Base-by-base conservation (phyloP, 352 stramenopile genomes). In the Elongisporangium anandrum region DNA sequence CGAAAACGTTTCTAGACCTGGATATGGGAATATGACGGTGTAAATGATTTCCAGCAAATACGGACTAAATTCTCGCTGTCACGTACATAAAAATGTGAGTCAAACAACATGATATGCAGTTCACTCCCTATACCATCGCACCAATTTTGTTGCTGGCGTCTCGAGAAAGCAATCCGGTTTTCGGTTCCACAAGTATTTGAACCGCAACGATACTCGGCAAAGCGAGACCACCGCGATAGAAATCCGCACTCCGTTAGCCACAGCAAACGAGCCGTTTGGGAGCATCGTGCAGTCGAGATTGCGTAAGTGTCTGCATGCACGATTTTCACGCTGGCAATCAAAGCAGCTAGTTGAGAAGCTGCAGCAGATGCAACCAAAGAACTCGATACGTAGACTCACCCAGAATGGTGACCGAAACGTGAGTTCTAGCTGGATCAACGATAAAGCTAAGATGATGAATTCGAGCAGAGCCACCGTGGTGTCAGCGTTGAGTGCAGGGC, bases 11-110 rank as follows among this genome's bases (percentile, higher is more conserved):
- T 90, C 81, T 6, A 90, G 50, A 0, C 74, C 64, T 17, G 81
- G 81, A 56, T 81, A 88, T 45, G 81, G 78, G 23, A 88, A 75
- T 6, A 84, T 45, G 17, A 63, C 41, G 0, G 71, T 69, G 19
- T 60, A 81, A 0, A 76, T 8, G 19, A 81, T 5, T 39, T 88
- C 77, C 49, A 70, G 20, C n/a, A 64, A n/a, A 41, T 69, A 82
- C 17, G 61, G 19, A 17, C 34, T 5, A 12, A 67, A 2, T 0
- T 29, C 39, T 10, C 15, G 29, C 68, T 79, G 38, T 15, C 34
- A n/a, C 1, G 22, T 4, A 51, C 2, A 47, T 6, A 58, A 13
- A 3, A 5, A 8, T 52, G 4, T 60, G 38, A 68, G 4, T 50
- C 56, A 10, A 19, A 16, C 23, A 57, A 24, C 50, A 52, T 2